A percentile compares a stretch with the other conserved stretches of the same genome.
phyloP scores from a whole-genome alignment of 2,329 filamentous ascomycete genomes.

The Gliomastix tumulicola region DNA sequence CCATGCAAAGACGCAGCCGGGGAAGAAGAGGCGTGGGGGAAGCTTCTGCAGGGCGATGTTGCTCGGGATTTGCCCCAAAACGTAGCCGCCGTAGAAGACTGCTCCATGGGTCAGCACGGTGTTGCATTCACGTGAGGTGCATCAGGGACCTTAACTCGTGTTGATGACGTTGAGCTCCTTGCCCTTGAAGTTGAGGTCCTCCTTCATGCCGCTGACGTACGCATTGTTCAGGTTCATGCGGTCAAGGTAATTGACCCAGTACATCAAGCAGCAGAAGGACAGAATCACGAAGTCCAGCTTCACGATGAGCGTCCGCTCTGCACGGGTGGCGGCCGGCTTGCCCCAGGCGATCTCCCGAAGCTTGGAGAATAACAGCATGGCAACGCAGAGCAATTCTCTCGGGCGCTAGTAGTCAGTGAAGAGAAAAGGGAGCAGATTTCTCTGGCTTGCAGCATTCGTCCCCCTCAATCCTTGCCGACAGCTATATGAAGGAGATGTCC shows the following conservation, averaged over 20 bases:
- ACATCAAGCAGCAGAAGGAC: constrained; percentile 1
- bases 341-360: constrained; percentile 6
- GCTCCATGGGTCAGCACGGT: constrained; percentile 1
- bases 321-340: constrained; percentile 4
- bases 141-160: constrained; percentile 25
- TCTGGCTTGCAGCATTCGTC: too few relatives aligned
- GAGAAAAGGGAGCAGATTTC: too few relatives aligned
- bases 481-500: too few relatives aligned
- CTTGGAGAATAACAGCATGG: constrained; percentile 3
- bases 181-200: constrained; percentile 21
- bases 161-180: constrained; percentile 29
- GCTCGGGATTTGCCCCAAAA: constrained; percentile 52
- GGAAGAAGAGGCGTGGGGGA: constrained; percentile 55
- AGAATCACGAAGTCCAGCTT: constrained; percentile 2
- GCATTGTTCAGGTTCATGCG: constrained; percentile 22
- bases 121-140: background rate
- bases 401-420: too few relatives aligned
- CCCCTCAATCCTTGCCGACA: too few relatives aligned
- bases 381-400: too few relatives aligned
- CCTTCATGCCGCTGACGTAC: constrained; percentile 31
- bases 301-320: constrained; percentile 3
- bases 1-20: constrained; percentile 57
- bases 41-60: constrained; percentile 58
- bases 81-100: constrained; percentile 17
- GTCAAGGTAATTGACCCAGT: constrained; percentile 8